These are phyloP conservation scores for Sclerotinia minor DNA, from an alignment of 2,329 filamentous ascomycete species.

Conservation along the genomic window DNA sequence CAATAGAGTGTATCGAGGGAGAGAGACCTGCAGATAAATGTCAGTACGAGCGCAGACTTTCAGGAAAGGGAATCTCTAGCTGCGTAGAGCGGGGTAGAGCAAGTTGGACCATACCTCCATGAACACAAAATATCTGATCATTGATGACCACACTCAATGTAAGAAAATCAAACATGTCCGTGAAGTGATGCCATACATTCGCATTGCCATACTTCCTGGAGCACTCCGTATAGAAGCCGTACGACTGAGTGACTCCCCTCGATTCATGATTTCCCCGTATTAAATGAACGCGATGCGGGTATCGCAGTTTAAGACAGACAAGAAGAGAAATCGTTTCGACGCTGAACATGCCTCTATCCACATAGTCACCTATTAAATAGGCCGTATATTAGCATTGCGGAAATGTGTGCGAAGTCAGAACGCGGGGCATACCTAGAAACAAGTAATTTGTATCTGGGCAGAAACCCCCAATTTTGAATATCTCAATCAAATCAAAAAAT, in stretches of 20 bases:
- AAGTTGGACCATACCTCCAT: slow-evolving; percentile 65
- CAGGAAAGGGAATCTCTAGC: slow-evolving; percentile 27
- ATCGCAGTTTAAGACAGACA: slow-evolving; percentile 94
- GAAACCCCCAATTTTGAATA: slow-evolving; percentile 96
- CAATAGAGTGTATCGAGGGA: slow-evolving; percentile 93
- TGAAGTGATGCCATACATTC: slow-evolving; percentile 99
- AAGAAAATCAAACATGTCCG: slow-evolving; percentile 99
- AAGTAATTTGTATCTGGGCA: slow-evolving; percentile 98
- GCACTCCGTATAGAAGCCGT: slow-evolving; percentile 98
- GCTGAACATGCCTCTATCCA: slow-evolving; percentile 97
- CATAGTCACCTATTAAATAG: slow-evolving; percentile 71
- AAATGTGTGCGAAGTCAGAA: slow-evolving; percentile 7
- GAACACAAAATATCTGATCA: slow-evolving; percentile 98
- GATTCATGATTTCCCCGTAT: slow-evolving; percentile 99
- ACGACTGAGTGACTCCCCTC: slow-evolving; percentile 95
- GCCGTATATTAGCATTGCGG: slow-evolving; percentile 23
- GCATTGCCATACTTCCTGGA: slow-evolving; percentile 97
- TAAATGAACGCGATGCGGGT: slow-evolving; percentile 90
- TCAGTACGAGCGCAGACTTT: slow-evolving; percentile 17
- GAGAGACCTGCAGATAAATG: slow-evolving; percentile 61
- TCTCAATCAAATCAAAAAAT: slow-evolving; percentile 98
- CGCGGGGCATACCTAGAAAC: slow-evolving; percentile 69
- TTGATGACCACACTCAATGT: slow-evolving; percentile 97
- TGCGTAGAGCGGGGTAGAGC: neutral
- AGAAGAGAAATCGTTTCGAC: slow-evolving; percentile 98